These are phyloP conservation scores for Lichtheimia corymbifera DNA, from an alignment of 371 early-diverging fungal genomes.

Conservation along the genomic window DNA sequence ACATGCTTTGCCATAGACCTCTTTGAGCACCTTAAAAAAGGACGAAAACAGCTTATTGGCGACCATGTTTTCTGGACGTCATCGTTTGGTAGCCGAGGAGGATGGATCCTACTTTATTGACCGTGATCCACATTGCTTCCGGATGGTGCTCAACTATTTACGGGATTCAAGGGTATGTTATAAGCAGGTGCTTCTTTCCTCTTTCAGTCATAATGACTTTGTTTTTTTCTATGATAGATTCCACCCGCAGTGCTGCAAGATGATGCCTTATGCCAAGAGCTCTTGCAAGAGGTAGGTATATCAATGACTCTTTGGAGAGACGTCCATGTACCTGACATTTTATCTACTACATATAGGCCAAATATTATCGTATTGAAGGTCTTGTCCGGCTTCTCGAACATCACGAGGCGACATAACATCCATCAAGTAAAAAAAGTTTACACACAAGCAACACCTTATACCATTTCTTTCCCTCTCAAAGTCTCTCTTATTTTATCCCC, in stretches of 20 bases:
- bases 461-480: too few species aligned
- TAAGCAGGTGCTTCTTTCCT: too few species aligned
- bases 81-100: constrained; percentile 27
- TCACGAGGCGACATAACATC: too few species aligned
- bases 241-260: constrained; percentile 33
- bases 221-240: constrained; percentile 19
- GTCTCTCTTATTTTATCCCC: too few species aligned
- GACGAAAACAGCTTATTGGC: constrained; percentile 40
- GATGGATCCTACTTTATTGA: constrained; percentile 49
- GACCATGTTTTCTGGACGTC: constrained; percentile 46
- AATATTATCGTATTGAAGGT: constrained; percentile 42
- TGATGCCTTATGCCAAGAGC: constrained; percentile 35
- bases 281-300: constrained; percentile 40
- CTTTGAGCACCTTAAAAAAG: constrained; percentile 33
- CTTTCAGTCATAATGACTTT: background rate
- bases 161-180: constrained; percentile 32
- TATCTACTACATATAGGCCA: constrained; percentile 26
- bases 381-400: constrained; percentile 24
- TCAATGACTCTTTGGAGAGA: background rate
- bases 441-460: too few species aligned
- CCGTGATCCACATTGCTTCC: constrained; percentile 38
- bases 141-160: constrained; percentile 38
- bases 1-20: constrained; percentile 23
- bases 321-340: background rate
- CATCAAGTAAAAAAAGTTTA: too few species aligned